Conservation (phyloP, 495 filamentous ascomycete species). For the Aspergillus sclerotioniger region DNA sequence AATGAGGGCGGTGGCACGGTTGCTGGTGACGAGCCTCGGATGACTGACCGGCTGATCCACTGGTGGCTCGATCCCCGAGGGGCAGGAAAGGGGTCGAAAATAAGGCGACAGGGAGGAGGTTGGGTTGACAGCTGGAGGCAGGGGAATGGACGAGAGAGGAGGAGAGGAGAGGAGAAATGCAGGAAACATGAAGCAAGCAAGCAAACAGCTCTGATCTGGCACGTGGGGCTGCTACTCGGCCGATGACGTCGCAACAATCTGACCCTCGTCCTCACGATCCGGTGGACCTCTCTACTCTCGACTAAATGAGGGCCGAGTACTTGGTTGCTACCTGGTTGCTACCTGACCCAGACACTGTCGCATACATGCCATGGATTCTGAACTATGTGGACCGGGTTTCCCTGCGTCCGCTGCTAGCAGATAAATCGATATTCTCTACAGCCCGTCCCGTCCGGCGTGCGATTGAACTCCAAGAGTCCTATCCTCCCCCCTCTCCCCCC, state of each 20-base stretch:
- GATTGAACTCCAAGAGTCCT: slow-evolving; percentile 2
- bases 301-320: no score
- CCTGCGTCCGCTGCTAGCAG: background rate
- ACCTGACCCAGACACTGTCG: background rate
- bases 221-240: slow-evolving; percentile 22
- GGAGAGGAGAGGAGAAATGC: slow-evolving; percentile 4
- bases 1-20: slow-evolving; percentile 8
- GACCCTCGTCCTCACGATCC: background rate
- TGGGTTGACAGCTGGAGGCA: background rate
- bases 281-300: background rate
- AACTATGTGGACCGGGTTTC: background rate
- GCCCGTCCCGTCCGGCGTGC: slow-evolving; percentile 2
- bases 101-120: background rate
- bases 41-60: slow-evolving; percentile 7
- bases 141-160: slow-evolving; percentile 1
- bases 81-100: slow-evolving; percentile 1
- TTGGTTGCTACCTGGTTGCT: slow-evolving; percentile 3
- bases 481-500: background rate
- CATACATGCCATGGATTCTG: background rate
- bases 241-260: slow-evolving; percentile 27
- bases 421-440: slow-evolving; percentile 1
- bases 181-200: slow-evolving; percentile 2
- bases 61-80: background rate
- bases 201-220: slow-evolving; percentile 18
- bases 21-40: background rate